Base-by-base conservation (phyloP, 345 rosid species). In the Lepidium sativum region DNA sequence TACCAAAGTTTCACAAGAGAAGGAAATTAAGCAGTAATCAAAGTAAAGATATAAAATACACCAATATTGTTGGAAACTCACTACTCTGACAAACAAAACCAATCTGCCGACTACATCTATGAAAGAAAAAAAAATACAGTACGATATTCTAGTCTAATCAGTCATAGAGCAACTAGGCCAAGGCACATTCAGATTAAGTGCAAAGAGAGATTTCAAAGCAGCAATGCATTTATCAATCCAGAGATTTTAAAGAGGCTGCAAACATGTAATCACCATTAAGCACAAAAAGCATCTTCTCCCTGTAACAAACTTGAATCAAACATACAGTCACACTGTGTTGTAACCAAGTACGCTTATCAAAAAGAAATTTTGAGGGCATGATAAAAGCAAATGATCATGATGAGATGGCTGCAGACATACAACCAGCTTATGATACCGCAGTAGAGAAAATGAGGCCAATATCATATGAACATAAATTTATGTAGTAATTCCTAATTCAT, bases 221-320 rank as follows among this genome's bases (percentile, higher is more conserved):
- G 79, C 43, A 79, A 85, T 75, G 75, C 86, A 87, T 75, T 87
- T 85, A 90, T 87, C 88, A 84, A 81, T 78, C 82, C 87, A 86
- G 85, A 82, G 82, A 52, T 63, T 70, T 23, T 78, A 81, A 63
- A 79, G 71, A 74, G 67, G 81, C 87, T 79, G 95, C 95, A 87
- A 74, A 81, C 89, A 89, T 50, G 83, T 72, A 73, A 81, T 85
- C 97, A 90, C 90, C 88, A 87, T 12, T 86, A 82, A 87, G 83
- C 95, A 90, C 81, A 80, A 83, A 79, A 84, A 85, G 86, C 95
- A 89, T 85, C 97, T 84, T 82, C 97, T 72, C 72, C 84, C 87
- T 85, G 86, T 87, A 85, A 86, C 52, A 83, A 80, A 87, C 97
- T 92, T 89, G 97, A 85, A 83, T 81, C 87, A 90, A 90, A 85